phyloP scores from a whole-genome alignment of 352 stramenopile genomes.

The Globisporangium solare region DNA sequence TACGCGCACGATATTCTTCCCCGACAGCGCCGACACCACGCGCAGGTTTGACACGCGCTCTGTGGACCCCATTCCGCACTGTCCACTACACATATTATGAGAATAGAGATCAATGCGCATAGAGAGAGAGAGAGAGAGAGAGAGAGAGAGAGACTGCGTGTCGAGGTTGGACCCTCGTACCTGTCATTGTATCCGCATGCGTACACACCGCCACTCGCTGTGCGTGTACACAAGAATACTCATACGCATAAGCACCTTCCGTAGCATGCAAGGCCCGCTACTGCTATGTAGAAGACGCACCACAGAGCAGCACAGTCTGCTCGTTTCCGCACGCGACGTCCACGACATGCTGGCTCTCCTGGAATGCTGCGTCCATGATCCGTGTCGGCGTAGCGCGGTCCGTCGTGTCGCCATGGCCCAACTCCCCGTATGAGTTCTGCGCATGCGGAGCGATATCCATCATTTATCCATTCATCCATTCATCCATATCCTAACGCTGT shows the following conservation, averaged over 20 bases:
- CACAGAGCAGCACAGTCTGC: constrained; percentile 81
- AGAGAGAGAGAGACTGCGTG: neutral
- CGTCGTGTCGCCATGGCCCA: constrained; percentile 82
- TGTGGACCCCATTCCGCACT: constrained; percentile 85
- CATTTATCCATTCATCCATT: too few species aligned
- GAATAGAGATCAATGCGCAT: neutral
- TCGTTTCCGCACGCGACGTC: constrained; percentile 90
- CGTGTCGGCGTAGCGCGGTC: constrained; percentile 54
- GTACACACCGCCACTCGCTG: constrained; percentile 77
- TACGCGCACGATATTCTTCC: constrained; percentile 62
- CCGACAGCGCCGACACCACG: constrained; percentile 46
- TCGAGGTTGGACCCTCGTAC: constrained; percentile 15
- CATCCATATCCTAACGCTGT: neutral
- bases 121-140: too few species aligned
- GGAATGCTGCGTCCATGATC: constrained; percentile 21
- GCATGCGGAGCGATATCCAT: too few species aligned
- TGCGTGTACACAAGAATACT: neutral
- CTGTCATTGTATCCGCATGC: constrained; percentile 92
- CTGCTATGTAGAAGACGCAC: too few species aligned
- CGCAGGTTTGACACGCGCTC: constrained; percentile 53
- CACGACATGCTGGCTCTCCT: constrained; percentile 41
- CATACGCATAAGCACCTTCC: neutral
- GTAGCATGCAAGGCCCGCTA: neutral
- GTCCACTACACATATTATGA: constrained; percentile 66
- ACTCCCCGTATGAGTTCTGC: constrained; percentile 91